A percentile compares a stretch with the other conserved stretches of the same genome.
Conservation (phyloP, 768 basidiomycete genomes). For the Tricholoma flavovirens region DNA sequence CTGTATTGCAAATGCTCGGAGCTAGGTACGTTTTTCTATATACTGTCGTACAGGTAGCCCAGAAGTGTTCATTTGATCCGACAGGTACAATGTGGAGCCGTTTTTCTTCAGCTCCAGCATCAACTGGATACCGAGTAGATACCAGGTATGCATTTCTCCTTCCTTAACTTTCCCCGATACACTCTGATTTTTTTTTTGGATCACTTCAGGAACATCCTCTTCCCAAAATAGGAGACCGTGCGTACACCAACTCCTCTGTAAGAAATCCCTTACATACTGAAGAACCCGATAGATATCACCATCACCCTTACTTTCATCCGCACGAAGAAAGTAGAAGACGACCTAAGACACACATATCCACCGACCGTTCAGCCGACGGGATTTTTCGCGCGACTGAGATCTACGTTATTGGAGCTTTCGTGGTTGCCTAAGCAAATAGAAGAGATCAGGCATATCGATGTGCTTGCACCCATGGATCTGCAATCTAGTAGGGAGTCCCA, state of each 20-base stretch:
- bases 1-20: neutral
- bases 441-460: neutral
- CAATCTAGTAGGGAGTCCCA: neutral
- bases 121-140: constrained; percentile 65
- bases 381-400: constrained; percentile 5
- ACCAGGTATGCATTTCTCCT: constrained; percentile 38
- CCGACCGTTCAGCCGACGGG: neutral
- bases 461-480: neutral
- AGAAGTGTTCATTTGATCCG: neutral
- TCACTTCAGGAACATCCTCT: neutral
- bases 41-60: neutral
- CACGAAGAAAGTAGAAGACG: constrained; percentile 8
- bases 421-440: neutral
- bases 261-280: neutral
- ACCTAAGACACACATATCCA: neutral
- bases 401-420: neutral
- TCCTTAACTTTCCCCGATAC: neutral
- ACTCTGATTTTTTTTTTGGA: neutral
- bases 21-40: neutral
- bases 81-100: constrained; percentile 53
- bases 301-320: constrained; percentile 51
- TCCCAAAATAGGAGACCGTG: neutral
- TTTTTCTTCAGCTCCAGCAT: constrained; percentile 65
- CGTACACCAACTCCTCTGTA: neutral
- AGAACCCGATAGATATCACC: constrained; percentile 39